phyloP scores from a whole-genome alignment of 129 eudicot genomes.

The Gnaphalium uliginosum region DNA sequence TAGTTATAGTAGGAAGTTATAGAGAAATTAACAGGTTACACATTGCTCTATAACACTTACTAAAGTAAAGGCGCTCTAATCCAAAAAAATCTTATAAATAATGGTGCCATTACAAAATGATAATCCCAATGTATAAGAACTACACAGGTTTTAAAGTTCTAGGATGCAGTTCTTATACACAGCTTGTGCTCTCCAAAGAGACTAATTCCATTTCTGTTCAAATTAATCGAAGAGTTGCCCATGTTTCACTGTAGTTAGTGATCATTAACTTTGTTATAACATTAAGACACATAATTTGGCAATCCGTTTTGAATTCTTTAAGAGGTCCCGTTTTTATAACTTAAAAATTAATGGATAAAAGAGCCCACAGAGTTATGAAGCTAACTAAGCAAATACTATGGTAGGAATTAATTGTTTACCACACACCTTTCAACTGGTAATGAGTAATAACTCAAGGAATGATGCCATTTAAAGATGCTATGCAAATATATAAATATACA shows the following conservation, averaged over 20 bases:
- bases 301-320: not conserved
- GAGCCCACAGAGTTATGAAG: not conserved
- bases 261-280: not conserved
- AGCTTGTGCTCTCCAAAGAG: not conserved
- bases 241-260: constrained; percentile 8
- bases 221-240: constrained; percentile 1
- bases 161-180: not conserved
- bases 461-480: constrained; percentile 25
- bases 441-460: not conserved
- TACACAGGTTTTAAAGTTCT: not conserved
- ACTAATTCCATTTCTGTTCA: not conserved
- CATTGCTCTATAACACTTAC: not conserved
- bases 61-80: not conserved
- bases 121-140: constrained; percentile 3
- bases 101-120: not conserved
- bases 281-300: not conserved
- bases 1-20: not conserved
- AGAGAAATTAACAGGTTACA: constrained; percentile 1
- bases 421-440: constrained; percentile 5
- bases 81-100: not conserved
- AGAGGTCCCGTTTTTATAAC: constrained; percentile 13
- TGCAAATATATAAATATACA: constrained; percentile 3
- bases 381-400: constrained; percentile 14
- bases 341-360: not conserved
- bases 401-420: constrained; percentile 12